These are phyloP conservation scores for Coniophora puteana DNA, from an alignment of 1,284 basidiomycete species.

Conservation along the genomic window DNA sequence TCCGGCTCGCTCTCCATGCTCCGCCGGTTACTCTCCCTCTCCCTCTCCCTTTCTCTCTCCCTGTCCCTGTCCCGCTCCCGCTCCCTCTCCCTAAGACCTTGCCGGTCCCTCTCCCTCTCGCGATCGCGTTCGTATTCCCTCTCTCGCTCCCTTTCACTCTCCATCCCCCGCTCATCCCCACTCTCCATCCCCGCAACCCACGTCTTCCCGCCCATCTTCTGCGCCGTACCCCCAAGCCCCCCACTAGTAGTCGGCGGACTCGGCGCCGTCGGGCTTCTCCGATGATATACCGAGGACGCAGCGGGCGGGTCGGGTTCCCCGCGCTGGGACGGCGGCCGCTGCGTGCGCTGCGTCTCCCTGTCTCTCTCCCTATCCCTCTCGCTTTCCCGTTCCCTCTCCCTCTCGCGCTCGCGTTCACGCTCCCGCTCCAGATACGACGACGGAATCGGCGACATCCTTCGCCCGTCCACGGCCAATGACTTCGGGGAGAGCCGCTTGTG, in stretches of 20 bases:
- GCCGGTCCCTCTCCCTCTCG: slow-evolving; percentile 25
- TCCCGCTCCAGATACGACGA: neutral
- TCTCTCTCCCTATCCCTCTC: neutral
- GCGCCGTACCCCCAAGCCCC: slow-evolving; percentile 21
- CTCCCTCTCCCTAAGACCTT: slow-evolving; percentile 21
- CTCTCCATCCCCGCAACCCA: slow-evolving; percentile 45
- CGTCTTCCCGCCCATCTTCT: slow-evolving; percentile 35
- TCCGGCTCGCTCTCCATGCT: slow-evolving; percentile 23
- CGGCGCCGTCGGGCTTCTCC: slow-evolving; percentile 61
- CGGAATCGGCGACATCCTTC: neutral
- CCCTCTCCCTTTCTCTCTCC: neutral
- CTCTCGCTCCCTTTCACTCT: slow-evolving; percentile 22
- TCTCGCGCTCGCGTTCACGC: no score
- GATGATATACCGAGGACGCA: no score
- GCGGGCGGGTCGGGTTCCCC: no score
- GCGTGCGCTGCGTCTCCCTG: slow-evolving; percentile 24
- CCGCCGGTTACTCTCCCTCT: neutral
- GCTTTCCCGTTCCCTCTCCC: no score
- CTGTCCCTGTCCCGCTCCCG: slow-evolving; percentile 19
- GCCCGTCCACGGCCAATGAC: neutral
- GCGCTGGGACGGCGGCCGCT: no score
- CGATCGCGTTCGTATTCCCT: slow-evolving; percentile 25
- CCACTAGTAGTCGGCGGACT: slow-evolving; percentile 47
- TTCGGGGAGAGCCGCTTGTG: no score
- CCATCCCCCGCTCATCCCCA: slow-evolving; percentile 27